Evolutionary conservation across 179 eudicot species (phyloP), one percentile per base, ranked within the genome.

Genomic region (Spergularia azorica): DNA sequence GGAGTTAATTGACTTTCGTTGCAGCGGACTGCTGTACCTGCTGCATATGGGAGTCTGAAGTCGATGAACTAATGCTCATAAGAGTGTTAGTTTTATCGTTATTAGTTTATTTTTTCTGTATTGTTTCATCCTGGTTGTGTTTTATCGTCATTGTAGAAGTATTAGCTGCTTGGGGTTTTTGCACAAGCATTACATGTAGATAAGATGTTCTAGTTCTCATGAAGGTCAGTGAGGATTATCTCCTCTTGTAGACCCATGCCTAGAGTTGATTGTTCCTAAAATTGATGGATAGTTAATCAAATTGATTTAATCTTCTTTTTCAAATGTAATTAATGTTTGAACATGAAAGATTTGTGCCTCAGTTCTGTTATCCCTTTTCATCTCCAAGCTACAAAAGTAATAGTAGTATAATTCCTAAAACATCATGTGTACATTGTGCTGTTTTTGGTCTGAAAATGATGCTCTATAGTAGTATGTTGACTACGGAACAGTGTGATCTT

Each of bases 141-240:
- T 71, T 78, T 46, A 43, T n/a, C 13, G 58, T 72, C 76, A 82
- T 71, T 75, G 46, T 65, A 75, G 79, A 62, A 17, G 61, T 73
- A 71, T 72, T 54, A 77, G 55, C 78, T 79, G 72, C 79, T 79
- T 79, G 83, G 84, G 83, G 68, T 65, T 55, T 64, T 83, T 71
- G 51, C 80, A 63, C 78, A 76, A 70, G 72, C 73, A 51, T 80
- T 79, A 77, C 68, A 72, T 89, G 89, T 87, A 85, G 92, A 87
- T 87, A 85, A 61, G 80, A 63, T 76, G 80, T 41, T 78, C 67
- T 80, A 54, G 80, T 51, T 69, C 70, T 67, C 68, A 73, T 48
- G 78, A 63, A 79, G 62, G 67, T 80, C 73, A 75, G 74, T 61
- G 77, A 65, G 76, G 60, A 73, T 76, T 50, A 65, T 68, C 78